Base-by-base conservation (phyloP, 805 yeast genomes). In the Candida multigemmis region DNA sequence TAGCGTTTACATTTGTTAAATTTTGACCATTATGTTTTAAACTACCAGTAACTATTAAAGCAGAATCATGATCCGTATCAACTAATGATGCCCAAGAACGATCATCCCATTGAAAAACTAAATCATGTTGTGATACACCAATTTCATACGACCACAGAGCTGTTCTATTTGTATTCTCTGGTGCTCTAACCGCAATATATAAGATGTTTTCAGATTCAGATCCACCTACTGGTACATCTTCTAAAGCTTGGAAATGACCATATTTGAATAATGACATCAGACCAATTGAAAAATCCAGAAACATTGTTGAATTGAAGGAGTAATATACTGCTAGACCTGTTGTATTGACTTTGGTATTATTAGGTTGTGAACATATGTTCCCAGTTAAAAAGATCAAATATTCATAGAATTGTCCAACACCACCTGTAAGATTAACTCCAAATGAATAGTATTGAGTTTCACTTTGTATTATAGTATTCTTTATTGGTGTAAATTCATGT, bases 31-130 rank as follows among this genome's bases (percentile, higher is more conserved):
- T 24, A 10, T 24, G 14, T 4, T 20, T 9, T 34, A 71, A 62
- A 37, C 67, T 65, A 3, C 75, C 75, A 1, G 87, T 76, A 12
- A 71, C 70, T 18, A 85, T 57, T 33, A 83, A 54, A 0, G 81
- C 86, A 19, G 82, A 68, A 11, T 62, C 57, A 40, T 71, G 68
- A 50, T 83, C 94, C 0, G 86, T 56, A 45, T 84, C 95, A 2
- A 81, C 68, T 11, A 79, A 53, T 19, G 50, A 41, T 0, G 74
- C 65, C 68, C 74, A 68, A 7, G 71, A 45, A 11, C 70, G 54
- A 23, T 60, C 57, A 46, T 77, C 85, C 81, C 83, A 79, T 43
- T 77, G 83, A 40, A 70, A 79, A 1, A 73, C 72, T 37, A 77
- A 53, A 44, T 75, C 75, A 26, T 61, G 61, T 40, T 68, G 76